Percentiles rank a stretch among this genome's conserved stretches.
Conservation (phyloP, 306 rosid species). For the Vigna trinervia region DNA sequence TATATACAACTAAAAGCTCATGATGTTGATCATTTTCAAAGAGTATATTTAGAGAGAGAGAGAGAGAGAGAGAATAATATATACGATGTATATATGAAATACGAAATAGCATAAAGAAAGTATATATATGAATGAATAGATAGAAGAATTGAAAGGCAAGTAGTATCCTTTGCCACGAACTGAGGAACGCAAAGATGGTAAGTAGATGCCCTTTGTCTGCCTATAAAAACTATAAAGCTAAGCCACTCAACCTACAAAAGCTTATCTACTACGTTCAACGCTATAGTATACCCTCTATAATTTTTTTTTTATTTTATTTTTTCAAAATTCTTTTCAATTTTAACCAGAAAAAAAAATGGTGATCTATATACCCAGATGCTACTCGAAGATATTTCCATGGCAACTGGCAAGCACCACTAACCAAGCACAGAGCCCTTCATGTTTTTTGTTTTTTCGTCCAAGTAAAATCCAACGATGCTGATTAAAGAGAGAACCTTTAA, state of each 20-base stretch:
- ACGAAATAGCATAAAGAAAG: constrained; percentile 7
- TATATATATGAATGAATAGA: constrained; percentile 3
- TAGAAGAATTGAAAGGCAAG: constrained; percentile 30
- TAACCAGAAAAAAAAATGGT: constrained; percentile 36
- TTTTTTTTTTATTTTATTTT: neutral
- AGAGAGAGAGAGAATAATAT: too few species aligned
- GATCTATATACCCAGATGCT: constrained; percentile 40
- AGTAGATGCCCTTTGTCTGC: constrained; percentile 73
- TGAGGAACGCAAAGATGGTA: constrained; percentile 48
- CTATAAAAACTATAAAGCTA: constrained; percentile 61
- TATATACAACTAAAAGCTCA: constrained; percentile 49
- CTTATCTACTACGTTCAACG: constrained; percentile 55
- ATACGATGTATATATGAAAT: neutral
- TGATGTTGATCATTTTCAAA: constrained; percentile 55
- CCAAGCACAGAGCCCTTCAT: constrained; percentile 31
- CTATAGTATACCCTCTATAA: constrained; percentile 39
- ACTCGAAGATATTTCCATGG: constrained; percentile 43
- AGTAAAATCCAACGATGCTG: neutral
- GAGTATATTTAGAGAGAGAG: too few species aligned
- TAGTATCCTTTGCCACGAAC: constrained; percentile 58
- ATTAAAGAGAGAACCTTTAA: neutral
- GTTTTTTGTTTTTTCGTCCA: constrained; percentile 10
- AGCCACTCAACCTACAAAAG: constrained; percentile 55
- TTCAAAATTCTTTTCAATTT: constrained; percentile 29
- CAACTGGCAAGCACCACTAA: constrained; percentile 50